These are phyloP conservation scores for Xeromyces bisporus DNA, from an alignment of 495 filamentous ascomycete genomes.

Conservation along the genomic window DNA sequence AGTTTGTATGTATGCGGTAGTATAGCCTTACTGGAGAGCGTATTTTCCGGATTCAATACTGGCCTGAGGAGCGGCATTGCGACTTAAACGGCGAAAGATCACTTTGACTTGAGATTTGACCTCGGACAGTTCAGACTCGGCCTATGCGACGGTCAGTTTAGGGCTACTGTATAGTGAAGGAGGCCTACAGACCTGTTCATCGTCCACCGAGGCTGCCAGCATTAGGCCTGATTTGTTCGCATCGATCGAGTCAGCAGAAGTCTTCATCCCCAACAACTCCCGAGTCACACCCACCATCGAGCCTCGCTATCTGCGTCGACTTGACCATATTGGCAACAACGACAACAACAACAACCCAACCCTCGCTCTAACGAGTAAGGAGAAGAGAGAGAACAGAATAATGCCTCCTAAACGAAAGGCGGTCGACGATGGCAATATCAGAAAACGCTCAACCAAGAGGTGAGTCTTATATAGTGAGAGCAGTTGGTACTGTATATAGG, in stretches of 20 bases:
- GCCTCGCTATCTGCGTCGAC: conserved; percentile 82
- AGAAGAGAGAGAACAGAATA: conserved; percentile 11
- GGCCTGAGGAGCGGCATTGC: conserved; percentile 77
- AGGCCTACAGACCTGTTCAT: conserved; percentile 45
- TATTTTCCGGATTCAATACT: conserved; percentile 76
- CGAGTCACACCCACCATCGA: conserved; percentile 77
- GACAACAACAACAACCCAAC: background rate
- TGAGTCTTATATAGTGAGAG: too few relatives aligned
- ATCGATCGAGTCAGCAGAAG: too few relatives aligned
- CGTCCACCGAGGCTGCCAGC: conserved; percentile 88
- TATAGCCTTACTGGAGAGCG: conserved; percentile 59
- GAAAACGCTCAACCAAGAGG: conserved; percentile 5
- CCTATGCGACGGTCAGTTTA: conserved; percentile 15
- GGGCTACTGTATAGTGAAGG: conserved; percentile 2
- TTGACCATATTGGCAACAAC: conserved; percentile 68
- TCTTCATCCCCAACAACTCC: too few relatives aligned
- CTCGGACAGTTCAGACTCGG: conserved; percentile 63
- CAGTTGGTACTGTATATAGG: too few relatives aligned
- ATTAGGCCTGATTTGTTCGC: conserved; percentile 52
- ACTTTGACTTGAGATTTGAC: conserved; percentile 84
- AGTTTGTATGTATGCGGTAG: background rate
- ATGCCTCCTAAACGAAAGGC: conserved; percentile 20
- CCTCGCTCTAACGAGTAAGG: conserved; percentile 1
- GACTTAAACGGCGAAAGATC: conserved; percentile 69
- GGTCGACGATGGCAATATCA: conserved; percentile 20